Conservation (phyloP, 1,284 basidiomycete genomes). For the Rhodotorula sp. region DNA sequence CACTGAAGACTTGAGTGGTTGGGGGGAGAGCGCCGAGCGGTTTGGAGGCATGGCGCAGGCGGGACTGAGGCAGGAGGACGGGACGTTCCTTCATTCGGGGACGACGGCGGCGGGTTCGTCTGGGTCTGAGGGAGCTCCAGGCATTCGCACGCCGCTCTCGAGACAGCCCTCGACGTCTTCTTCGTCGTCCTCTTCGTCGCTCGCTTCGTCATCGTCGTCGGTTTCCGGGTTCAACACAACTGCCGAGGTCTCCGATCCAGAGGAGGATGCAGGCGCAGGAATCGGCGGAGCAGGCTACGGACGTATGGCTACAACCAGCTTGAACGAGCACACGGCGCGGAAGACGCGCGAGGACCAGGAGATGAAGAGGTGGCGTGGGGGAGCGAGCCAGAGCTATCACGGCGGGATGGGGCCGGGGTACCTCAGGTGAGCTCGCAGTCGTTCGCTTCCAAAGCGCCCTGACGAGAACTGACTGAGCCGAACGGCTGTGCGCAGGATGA, state of each 20-base stretch:
- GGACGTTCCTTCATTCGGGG: no score
- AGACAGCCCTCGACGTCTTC: no score
- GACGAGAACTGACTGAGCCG: background rate
- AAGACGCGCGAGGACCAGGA: background rate
- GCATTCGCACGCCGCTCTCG: no score
- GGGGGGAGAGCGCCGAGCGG: no score
- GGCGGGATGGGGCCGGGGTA: conserved; percentile 24
- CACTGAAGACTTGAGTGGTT: no score
- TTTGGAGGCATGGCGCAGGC: no score
- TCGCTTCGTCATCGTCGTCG: conserved; percentile 1
- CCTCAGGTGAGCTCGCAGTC: conserved; percentile 12
- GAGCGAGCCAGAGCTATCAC: conserved; percentile 10
- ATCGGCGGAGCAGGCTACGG: conserved; percentile 17
- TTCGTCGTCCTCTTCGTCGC: background rate
- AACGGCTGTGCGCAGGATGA: conserved; percentile 19
- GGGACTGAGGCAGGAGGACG: no score
- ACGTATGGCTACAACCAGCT: background rate
- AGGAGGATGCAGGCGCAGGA: conserved; percentile 6
- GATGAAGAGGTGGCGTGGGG: conserved; percentile 3
- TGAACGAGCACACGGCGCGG: background rate
- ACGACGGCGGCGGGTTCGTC: no score
- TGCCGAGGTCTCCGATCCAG: background rate
- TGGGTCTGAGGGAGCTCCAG: no score
- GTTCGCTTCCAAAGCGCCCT: background rate
- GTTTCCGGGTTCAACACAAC: background rate